Conservation (phyloP, 768 basidiomycete species). For the Aureoboletus auriporus region DNA sequence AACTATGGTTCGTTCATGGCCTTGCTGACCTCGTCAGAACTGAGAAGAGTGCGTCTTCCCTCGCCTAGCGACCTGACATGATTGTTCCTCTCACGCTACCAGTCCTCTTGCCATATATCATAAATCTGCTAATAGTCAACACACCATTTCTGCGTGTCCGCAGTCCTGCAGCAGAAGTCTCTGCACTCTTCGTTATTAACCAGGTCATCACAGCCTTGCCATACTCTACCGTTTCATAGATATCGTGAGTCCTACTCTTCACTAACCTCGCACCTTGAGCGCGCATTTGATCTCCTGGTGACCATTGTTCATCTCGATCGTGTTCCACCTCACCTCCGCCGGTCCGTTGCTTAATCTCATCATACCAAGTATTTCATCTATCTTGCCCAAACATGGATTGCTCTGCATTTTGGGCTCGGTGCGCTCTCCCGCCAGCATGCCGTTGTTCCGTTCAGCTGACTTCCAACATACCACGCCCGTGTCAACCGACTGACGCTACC, state of each 20-base stretch:
- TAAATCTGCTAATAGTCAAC: slow-evolving; percentile 10
- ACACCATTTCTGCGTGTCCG: slow-evolving; percentile 22
- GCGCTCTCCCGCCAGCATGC: slow-evolving; percentile 7
- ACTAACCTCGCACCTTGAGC: slow-evolving; percentile 3
- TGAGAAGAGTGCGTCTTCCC: not conserved
- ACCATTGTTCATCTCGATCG: not conserved
- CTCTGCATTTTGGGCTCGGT: not conserved
- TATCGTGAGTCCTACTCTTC: not conserved
- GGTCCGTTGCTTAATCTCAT: slow-evolving; percentile 2
- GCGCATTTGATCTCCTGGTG: not conserved
- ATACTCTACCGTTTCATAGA: not conserved
- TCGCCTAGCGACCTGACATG: slow-evolving; percentile 4
- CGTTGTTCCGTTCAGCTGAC: slow-evolving; percentile 8
- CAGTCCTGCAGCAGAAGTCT: not conserved
- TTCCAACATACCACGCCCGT: slow-evolving; percentile 13
- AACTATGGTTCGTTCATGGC: not conserved
- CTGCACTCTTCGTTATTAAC: not conserved
- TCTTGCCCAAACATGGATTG: not conserved
- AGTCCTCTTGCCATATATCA: slow-evolving; percentile 1
- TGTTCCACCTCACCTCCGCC: slow-evolving; percentile 1
- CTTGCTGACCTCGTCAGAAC: slow-evolving; percentile 1
- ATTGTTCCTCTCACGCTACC: slow-evolving; percentile 10
- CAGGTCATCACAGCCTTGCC: slow-evolving; percentile 1
- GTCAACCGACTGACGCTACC: slow-evolving; percentile 10
- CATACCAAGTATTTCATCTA: not conserved